Percentiles rank a stretch among this genome's conserved stretches.
Evolutionary conservation across 192 early-diverging fungal genomes (phyloP).

Genomic region (Dimargaris verticillata): DNA sequence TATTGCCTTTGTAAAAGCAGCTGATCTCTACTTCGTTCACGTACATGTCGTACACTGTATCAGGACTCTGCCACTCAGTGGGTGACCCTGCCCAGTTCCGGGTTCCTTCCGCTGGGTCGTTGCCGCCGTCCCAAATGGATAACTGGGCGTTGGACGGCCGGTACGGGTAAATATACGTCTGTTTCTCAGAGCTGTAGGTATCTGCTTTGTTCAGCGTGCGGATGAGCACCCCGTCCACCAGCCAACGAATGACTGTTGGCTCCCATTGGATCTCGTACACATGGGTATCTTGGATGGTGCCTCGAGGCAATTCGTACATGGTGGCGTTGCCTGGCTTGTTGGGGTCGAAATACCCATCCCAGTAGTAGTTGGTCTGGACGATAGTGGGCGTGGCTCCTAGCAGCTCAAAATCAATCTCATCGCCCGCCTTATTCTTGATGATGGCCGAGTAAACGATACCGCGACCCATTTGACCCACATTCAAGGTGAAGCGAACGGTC

Average conservation of each 20-base stretch:
- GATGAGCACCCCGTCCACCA: slow-evolving; percentile 32
- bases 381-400: slow-evolving; percentile 30
- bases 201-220: slow-evolving; percentile 31
- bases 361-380: slow-evolving; percentile 54
- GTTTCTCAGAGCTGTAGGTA: slow-evolving; percentile 20
- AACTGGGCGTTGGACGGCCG: slow-evolving; percentile 32
- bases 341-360: slow-evolving; percentile 32
- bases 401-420: slow-evolving; percentile 56
- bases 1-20: slow-evolving; percentile 30
- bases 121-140: slow-evolving; percentile 45
- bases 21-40: slow-evolving; percentile 32
- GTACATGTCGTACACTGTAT: slow-evolving; percentile 28
- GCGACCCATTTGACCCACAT: slow-evolving; percentile 25
- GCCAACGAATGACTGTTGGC: slow-evolving; percentile 33
- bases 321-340: slow-evolving; percentile 20
- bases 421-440: slow-evolving; percentile 32
- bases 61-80: slow-evolving; percentile 29
- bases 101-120: slow-evolving; percentile 33
- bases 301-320: slow-evolving; percentile 13
- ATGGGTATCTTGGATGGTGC: slow-evolving; percentile 30
- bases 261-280: slow-evolving; percentile 45
- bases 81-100: slow-evolving; percentile 39
- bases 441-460: slow-evolving; percentile 45
- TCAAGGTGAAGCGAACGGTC: slow-evolving; percentile 31
- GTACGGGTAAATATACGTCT: slow-evolving; percentile 23